These are phyloP conservation scores for Asclepias syriaca DNA, from an alignment of 257 asterid species.

Conservation along the genomic window DNA sequence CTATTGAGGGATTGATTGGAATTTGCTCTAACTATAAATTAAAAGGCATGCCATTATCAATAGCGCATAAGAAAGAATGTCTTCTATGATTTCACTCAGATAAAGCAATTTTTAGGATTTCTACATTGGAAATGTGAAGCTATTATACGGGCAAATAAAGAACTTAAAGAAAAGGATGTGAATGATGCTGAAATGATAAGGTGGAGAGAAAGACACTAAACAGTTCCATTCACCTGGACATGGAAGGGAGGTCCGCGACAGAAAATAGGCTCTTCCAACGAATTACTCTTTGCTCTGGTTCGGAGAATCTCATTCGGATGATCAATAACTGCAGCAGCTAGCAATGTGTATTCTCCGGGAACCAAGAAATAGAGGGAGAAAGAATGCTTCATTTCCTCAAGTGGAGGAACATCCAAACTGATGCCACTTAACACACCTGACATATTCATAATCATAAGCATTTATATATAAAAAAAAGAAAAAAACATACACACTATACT, in stretches of 20 bases:
- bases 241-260: conserved; percentile 98
- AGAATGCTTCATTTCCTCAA: conserved; percentile 65
- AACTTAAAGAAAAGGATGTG: not conserved
- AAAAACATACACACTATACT: no score
- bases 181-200: not conserved
- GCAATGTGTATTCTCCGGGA: conserved; percentile 89
- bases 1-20: no score
- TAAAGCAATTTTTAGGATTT: not conserved
- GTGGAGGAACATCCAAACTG: conserved; percentile 80
- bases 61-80: no score
- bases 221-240: conserved; percentile 74
- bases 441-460: not conserved
- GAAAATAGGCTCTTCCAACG: conserved; percentile 76
- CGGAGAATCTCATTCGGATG: conserved; percentile 91
- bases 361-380: conserved; percentile 89
- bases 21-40: no score
- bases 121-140: not conserved
- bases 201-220: not conserved
- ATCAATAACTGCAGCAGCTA: conserved; percentile 88
- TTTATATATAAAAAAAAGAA: no score
- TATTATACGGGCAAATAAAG: not conserved
- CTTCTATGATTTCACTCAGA: no score
- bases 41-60: no score
- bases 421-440: conserved; percentile 79
- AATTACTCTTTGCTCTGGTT: conserved; percentile 70